Base-by-base conservation (phyloP, 1,139 yeast genomes). In the Hemisphaericaspora xylofermentans region DNA sequence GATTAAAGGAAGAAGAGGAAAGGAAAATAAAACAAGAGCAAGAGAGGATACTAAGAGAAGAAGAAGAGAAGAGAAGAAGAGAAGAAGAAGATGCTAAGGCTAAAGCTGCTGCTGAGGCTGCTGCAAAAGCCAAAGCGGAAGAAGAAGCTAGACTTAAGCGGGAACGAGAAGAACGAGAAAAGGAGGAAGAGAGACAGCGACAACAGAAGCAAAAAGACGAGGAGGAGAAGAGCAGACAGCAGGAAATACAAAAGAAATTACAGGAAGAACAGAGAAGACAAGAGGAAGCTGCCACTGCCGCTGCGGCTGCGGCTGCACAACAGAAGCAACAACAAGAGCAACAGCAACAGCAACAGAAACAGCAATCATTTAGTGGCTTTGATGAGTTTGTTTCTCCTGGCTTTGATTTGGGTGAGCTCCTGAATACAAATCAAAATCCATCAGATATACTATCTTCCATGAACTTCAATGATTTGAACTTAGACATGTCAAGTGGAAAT, bases 401-500 rank as follows among this genome's bases (percentile, higher is more conserved):
- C 3, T 43, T 45, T 33, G 45, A 45, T 36, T 37, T 48, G 35
- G 41, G 42, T 36, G 49, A 45, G 14, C 35, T 66, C 22, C 67
- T 66, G 16, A 39, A 39, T 12, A 39, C 36, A 16, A 42, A 42
- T 12, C 37, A 36, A 10, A 68, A 70, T 41, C 74, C 74, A 1
- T 51, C 66, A 2, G 75, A 71, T 42, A 66, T 69, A 15, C 58
- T 71, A 17, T 61, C 71, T 12, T 54, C 66, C 1, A 65, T 69
- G 27, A 62, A 58, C 46, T 68, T 68, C 40, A 47, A 49, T 24
- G 49, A 47, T 29, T 38, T 46, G 39, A 40, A 39, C 8, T 27
- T 44, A 24, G 47, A 46, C 19, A 25, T 44, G 18, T 44, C 47
- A 14, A 31, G 40, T 34, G 48, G 43, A 17, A 46, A 41, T 32